phyloP scores from a whole-genome alignment of 2,329 filamentous ascomycete species.

The Colletotrichum sojae region DNA sequence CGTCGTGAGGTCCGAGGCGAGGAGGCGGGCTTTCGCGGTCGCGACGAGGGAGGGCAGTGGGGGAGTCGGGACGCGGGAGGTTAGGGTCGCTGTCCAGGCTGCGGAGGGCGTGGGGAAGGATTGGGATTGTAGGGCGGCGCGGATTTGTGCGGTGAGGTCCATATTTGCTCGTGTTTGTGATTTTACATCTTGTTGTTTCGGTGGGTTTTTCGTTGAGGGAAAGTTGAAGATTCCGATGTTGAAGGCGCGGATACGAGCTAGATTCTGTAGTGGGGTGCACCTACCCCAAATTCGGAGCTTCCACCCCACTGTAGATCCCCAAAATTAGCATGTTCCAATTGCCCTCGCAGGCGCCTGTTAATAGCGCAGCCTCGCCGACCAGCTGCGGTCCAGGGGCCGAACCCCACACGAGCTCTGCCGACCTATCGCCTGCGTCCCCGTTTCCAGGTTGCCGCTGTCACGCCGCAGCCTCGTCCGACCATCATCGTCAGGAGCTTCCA shows the following conservation, averaged over 20 bases:
- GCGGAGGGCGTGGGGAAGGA: conserved; percentile 66
- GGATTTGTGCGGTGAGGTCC: conserved; percentile 63
- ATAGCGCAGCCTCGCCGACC: conserved; percentile 33
- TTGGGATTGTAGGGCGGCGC: conserved; percentile 64
- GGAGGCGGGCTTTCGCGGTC: conserved; percentile 84
- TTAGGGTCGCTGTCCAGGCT: conserved; percentile 75
- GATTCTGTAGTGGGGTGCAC: conserved; percentile 31
- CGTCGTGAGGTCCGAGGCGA: conserved; percentile 81
- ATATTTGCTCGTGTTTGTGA: conserved; percentile 40
- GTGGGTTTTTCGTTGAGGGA: background rate
- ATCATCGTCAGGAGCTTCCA: conserved; percentile 10
- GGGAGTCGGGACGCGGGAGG: conserved; percentile 69
- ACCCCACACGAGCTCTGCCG: conserved; percentile 37
- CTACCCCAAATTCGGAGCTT: conserved; percentile 25
- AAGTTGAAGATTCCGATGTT: background rate
- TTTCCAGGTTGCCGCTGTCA: conserved; percentile 10
- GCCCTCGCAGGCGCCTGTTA: too few relatives aligned
- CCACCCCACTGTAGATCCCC: conserved; percentile 32
- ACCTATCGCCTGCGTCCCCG: conserved; percentile 31
- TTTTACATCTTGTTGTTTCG: background rate
- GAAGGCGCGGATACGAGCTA: conserved; percentile 6
- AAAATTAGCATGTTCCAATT: conserved; percentile 22
- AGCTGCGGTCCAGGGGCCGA: conserved; percentile 25
- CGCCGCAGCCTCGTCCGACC: conserved; percentile 17
- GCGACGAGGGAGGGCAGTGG: conserved; percentile 81